Evolutionary conservation across 805 yeast genomes (phyloP).

Genomic region (Isabelozyma heimii): DNA sequence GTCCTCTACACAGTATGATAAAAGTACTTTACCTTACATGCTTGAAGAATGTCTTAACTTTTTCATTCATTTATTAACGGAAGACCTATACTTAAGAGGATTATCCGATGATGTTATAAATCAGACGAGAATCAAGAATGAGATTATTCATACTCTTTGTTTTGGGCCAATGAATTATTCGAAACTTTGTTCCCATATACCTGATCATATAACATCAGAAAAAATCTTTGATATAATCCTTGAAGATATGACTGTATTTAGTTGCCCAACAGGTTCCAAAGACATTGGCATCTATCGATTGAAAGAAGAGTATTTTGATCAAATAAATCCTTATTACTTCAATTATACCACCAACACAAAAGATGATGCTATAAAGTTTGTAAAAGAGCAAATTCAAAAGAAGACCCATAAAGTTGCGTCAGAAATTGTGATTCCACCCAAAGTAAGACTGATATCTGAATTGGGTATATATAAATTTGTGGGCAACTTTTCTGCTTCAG

Average conservation of each 20-base stretch:
- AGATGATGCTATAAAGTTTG: constrained; percentile 73
- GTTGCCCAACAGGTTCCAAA: constrained; percentile 30
- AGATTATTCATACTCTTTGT: constrained; percentile 80
- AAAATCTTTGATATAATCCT: constrained; percentile 63
- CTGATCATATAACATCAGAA: constrained; percentile 73
- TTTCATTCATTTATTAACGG: constrained; percentile 65
- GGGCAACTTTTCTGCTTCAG: constrained; percentile 51
- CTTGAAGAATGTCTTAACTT: constrained; percentile 77
- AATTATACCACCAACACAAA: constrained; percentile 75
- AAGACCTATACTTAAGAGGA: constrained; percentile 57
- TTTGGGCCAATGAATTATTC: constrained; percentile 72
- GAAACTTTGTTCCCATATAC: constrained; percentile 62
- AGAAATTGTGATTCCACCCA: constrained; percentile 60
- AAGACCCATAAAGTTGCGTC: constrained; percentile 34
- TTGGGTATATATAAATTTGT: constrained; percentile 42
- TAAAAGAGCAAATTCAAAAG: constrained; percentile 50
- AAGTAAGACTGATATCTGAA: constrained; percentile 25
- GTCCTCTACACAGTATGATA: constrained; percentile 30
- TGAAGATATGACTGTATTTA: constrained; percentile 29
- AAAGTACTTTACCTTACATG: constrained; percentile 54
- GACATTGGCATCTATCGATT: constrained; percentile 37
- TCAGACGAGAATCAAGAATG: constrained; percentile 54
- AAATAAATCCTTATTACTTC: constrained; percentile 66
- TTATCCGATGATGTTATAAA: constrained; percentile 46
- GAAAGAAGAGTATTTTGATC: constrained; percentile 32